Conservation (phyloP, 1,284 basidiomycete genomes). For the Caloboletus inedulis region DNA sequence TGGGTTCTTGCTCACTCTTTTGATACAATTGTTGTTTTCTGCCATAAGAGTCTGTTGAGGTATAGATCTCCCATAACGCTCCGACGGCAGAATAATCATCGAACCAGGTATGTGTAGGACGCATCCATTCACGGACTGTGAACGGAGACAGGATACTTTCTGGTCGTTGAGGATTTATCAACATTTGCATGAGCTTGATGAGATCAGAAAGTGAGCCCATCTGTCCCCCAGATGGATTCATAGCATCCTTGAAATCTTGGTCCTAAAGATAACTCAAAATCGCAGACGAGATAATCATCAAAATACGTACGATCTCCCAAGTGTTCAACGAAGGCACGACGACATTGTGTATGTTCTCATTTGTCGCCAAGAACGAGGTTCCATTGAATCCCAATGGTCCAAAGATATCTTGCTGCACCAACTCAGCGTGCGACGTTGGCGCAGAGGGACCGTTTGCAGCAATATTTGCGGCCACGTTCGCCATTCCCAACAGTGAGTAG, state of each 20-base stretch:
- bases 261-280: constrained; percentile 31
- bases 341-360: constrained; percentile 27
- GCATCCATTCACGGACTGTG: constrained; percentile 43
- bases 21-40: constrained; percentile 39
- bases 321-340: constrained; percentile 35
- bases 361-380: constrained; percentile 38
- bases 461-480: constrained; percentile 43
- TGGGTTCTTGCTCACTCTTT: constrained; percentile 24
- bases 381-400: constrained; percentile 39
- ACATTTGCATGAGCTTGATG: constrained; percentile 38
- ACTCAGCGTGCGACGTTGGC: constrained; percentile 38
- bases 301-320: constrained; percentile 32
- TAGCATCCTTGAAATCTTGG: constrained; percentile 37
- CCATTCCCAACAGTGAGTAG: constrained; percentile 39
- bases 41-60: constrained; percentile 33
- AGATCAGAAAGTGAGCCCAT: constrained; percentile 47
- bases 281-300: background rate
- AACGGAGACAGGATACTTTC: constrained; percentile 37
- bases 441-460: constrained; percentile 24
- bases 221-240: constrained; percentile 48
- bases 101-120: constrained; percentile 40
- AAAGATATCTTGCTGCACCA: constrained; percentile 46
- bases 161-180: constrained; percentile 38
- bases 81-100: constrained; percentile 44
- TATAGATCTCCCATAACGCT: constrained; percentile 49